Percentiles rank a stretch among this genome's conserved stretches.
Evolutionary conservation across 2,329 filamentous ascomycete genomes (phyloP).

Genomic region (Lachnellula subtilissima): DNA sequence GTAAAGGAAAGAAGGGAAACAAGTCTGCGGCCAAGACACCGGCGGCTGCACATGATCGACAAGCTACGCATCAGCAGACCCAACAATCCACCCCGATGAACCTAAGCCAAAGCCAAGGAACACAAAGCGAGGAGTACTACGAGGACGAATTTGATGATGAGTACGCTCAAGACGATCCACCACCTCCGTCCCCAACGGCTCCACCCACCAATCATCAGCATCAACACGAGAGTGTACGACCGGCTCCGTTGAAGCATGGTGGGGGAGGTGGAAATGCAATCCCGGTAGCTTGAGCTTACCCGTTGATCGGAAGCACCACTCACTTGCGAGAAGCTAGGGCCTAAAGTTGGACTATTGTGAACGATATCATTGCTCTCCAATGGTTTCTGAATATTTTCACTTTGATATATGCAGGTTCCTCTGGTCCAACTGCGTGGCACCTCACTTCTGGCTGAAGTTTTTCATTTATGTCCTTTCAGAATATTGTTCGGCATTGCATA

Average conservation of each 20-base stretch:
- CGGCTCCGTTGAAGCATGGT: constrained; percentile 12
- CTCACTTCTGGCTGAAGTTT: neutral
- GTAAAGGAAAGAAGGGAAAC: constrained; percentile 78
- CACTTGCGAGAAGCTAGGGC: neutral
- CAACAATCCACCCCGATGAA: constrained; percentile 32
- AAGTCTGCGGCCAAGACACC: constrained; percentile 42
- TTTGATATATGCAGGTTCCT: neutral
- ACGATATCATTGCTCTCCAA: neutral
- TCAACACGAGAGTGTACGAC: constrained; percentile 8
- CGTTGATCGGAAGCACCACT: neutral
- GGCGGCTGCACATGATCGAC: constrained; percentile 22
- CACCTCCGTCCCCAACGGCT: constrained; percentile 20
- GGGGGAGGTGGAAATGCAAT: constrained; percentile 3
- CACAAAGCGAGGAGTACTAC: constrained; percentile 45
- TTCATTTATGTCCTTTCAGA: constrained; percentile 18
- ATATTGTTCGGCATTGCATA: constrained; percentile 19
- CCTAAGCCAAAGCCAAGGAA: constrained; percentile 33
- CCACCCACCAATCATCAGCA: constrained; percentile 7
- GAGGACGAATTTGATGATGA: constrained; percentile 48
- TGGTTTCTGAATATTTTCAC: neutral
- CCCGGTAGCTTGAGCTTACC: constrained; percentile 3
- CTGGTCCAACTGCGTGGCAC: no score
- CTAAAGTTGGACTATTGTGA: neutral
- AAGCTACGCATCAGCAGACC: constrained; percentile 30
- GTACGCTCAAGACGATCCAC: constrained; percentile 24